These are phyloP conservation scores for Naematelia aurantialba DNA, from an alignment of 768 basidiomycete genomes.

Conservation along the genomic window DNA sequence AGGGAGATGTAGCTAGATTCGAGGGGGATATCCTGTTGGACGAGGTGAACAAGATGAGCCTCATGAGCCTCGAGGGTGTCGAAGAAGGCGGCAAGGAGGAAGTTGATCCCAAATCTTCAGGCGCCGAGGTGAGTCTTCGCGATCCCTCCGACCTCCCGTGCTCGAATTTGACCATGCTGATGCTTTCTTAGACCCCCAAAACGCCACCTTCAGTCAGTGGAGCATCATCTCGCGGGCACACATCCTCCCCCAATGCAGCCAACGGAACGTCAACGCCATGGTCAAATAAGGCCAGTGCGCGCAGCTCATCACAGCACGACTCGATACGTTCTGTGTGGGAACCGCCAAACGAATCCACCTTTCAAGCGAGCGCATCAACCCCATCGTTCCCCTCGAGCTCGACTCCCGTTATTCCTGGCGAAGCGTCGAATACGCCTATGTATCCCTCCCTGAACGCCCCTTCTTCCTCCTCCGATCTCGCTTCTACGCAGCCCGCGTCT, in stretches of 20 bases:
- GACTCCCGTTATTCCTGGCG: background rate
- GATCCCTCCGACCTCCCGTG: too few species aligned
- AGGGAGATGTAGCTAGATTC: conserved; percentile 16
- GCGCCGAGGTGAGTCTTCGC: conserved; percentile 26
- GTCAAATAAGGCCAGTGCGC: conserved; percentile 23
- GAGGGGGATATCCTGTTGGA: conserved; percentile 40
- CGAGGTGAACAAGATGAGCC: conserved; percentile 49
- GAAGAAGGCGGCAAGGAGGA: conserved; percentile 20
- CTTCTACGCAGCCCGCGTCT: conserved; percentile 11
- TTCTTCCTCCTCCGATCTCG: conserved; percentile 19
- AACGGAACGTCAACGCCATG: conserved; percentile 24
- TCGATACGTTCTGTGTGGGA: conserved; percentile 44
- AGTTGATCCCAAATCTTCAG: conserved; percentile 12
- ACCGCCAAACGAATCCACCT: conserved; percentile 6
- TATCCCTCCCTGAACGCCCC: conserved; percentile 42
- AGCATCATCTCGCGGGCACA: conserved; percentile 15
- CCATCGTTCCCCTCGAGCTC: background rate
- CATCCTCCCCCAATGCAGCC: conserved; percentile 12
- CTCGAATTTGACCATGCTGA: too few species aligned
- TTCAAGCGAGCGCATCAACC: background rate
- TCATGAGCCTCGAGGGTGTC: conserved; percentile 38
- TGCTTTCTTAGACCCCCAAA: conserved; percentile 36
- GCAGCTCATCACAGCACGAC: conserved; percentile 8
- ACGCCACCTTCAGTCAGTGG: conserved; percentile 21
- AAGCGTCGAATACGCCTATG: conserved; percentile 14